Conservation (phyloP, 2,329 filamentous ascomycete genomes). For the Aspergillus floridensis region DNA sequence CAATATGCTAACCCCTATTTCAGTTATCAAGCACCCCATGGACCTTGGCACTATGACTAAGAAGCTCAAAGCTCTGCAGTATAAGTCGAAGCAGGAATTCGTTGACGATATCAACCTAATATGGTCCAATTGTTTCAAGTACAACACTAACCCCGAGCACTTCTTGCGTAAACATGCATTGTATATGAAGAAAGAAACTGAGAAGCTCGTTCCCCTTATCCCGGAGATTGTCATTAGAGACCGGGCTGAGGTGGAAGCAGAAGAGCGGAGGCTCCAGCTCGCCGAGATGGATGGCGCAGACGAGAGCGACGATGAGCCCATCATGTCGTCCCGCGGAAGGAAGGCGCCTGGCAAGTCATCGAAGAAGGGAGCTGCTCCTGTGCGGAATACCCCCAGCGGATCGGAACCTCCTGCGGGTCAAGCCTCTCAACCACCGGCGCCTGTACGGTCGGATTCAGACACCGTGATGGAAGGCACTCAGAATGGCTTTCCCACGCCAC, state of each 20-base stretch:
- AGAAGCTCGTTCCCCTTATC: constrained; percentile 92
- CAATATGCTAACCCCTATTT: constrained; percentile 20
- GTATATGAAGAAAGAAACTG: constrained; percentile 95
- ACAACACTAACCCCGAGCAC: constrained; percentile 87
- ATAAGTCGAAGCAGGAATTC: constrained; percentile 91
- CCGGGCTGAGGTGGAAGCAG: constrained; percentile 88
- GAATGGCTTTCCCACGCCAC: constrained; percentile 83
- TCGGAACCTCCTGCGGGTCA: constrained; percentile 69
- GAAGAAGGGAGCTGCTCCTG: constrained; percentile 61
- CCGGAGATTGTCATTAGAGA: constrained; percentile 88
- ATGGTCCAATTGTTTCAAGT: constrained; percentile 94
- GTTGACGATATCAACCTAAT: constrained; percentile 91
- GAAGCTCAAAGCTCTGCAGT: constrained; percentile 77
- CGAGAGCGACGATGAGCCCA: constrained; percentile 94
- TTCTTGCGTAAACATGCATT: constrained; percentile 88
- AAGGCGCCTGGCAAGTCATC: constrained; percentile 78
- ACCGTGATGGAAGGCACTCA: constrained; percentile 67
- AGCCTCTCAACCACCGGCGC: constrained; percentile 49
- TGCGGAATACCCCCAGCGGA: constrained; percentile 71
- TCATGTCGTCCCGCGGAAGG: constrained; percentile 93
- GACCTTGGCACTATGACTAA: constrained; percentile 98
- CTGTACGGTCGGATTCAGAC: constrained; percentile 69
- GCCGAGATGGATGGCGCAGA: constrained; percentile 80
- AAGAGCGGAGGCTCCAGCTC: constrained; percentile 75
- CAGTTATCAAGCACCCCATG: constrained; percentile 95